Percentiles rank a stretch among this genome's conserved stretches.
These are phyloP conservation scores for Penicilliopsis zonata DNA, from an alignment of 495 filamentous ascomycete species.

Conservation along the genomic window DNA sequence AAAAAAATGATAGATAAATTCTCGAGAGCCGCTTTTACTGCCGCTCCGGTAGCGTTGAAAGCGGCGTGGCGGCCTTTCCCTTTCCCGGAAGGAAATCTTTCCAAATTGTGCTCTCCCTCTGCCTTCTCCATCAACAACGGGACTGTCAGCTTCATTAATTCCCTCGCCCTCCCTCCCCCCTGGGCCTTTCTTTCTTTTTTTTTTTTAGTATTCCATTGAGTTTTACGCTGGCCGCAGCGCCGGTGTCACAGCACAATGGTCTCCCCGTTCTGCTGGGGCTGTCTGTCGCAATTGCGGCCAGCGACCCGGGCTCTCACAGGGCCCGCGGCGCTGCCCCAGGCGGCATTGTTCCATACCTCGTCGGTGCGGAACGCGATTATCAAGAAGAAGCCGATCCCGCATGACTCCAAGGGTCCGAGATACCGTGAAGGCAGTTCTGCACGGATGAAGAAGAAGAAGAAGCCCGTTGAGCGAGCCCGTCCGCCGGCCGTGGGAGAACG, in stretches of 20 bases:
- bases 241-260: slow-evolving; percentile 42
- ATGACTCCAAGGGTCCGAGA: slow-evolving; percentile 13
- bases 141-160: slow-evolving; percentile 13
- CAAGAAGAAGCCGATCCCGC: slow-evolving; percentile 26
- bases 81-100: slow-evolving; percentile 11
- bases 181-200: neutral
- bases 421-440: slow-evolving; percentile 28
- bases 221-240: slow-evolving; percentile 24
- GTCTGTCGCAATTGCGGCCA: slow-evolving; percentile 40
- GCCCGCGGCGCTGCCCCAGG: slow-evolving; percentile 19
- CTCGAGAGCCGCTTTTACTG: slow-evolving; percentile 9
- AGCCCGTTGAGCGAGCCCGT: slow-evolving; percentile 23
- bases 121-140: neutral
- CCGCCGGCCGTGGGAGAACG: slow-evolving; percentile 64
- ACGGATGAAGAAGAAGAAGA: slow-evolving; percentile 41
- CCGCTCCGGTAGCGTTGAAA: slow-evolving; percentile 7
- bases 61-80: slow-evolving; percentile 12
- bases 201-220: slow-evolving; percentile 13
- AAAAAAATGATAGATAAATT: slow-evolving; percentile 16
- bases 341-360: slow-evolving; percentile 34
- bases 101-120: slow-evolving; percentile 23
- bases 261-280: slow-evolving; percentile 55
- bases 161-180: slow-evolving; percentile 6
- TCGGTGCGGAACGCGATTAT: slow-evolving; percentile 20
- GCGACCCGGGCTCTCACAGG: slow-evolving; percentile 31